These are phyloP conservation scores for Cucumis hystrix DNA, from an alignment of 306 rosid genomes.

Conservation along the genomic window DNA sequence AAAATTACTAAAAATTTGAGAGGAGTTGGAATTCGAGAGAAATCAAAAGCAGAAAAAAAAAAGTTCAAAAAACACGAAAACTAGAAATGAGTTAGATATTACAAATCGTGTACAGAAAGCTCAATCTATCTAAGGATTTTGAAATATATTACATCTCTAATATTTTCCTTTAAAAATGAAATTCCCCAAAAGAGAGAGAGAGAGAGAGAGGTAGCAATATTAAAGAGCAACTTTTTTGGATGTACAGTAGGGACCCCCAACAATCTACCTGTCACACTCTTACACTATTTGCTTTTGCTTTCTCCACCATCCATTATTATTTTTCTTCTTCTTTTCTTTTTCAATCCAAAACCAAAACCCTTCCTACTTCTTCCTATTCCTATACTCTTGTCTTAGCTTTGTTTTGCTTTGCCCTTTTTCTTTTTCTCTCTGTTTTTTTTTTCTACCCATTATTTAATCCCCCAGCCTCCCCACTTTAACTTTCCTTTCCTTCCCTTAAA, in stretches of 20 bases:
- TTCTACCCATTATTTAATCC: background rate
- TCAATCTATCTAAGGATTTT: too few relatives aligned
- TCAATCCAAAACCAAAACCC: background rate
- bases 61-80: too few relatives aligned
- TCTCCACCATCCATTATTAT: constrained; percentile 7
- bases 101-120: too few relatives aligned
- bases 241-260: constrained; percentile 8
- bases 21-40: too few relatives aligned
- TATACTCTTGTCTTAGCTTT: background rate
- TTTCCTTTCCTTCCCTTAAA: constrained; percentile 53
- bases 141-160: too few relatives aligned
- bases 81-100: too few relatives aligned
- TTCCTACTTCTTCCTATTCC: background rate
- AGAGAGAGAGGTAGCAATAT: background rate
- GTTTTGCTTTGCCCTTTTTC: constrained; percentile 23
- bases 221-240: constrained; percentile 1
- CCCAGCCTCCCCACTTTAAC: constrained; percentile 22
- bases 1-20: too few relatives aligned
- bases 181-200: background rate
- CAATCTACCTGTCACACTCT: constrained; percentile 61
- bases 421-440: constrained; percentile 41
- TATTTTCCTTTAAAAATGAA: too few relatives aligned
- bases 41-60: too few relatives aligned
- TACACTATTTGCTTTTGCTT: constrained; percentile 49
- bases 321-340: constrained; percentile 21